These are phyloP conservation scores for Aspergillus wentii DNA, from an alignment of 495 filamentous ascomycete genomes.

Conservation along the genomic window DNA sequence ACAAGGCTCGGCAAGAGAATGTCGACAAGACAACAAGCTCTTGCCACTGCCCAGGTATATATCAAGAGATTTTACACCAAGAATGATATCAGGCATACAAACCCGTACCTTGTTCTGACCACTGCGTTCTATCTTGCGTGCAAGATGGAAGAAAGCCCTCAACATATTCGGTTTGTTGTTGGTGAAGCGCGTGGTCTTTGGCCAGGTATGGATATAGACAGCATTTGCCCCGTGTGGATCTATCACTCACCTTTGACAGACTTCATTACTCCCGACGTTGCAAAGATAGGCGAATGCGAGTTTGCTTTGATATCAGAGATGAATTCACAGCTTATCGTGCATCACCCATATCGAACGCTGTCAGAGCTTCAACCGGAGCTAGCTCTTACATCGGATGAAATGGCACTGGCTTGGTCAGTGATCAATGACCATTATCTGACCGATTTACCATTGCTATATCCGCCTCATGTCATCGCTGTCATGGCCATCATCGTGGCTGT, in stretches of 20 bases:
- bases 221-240: not conserved
- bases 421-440: constrained; percentile 97
- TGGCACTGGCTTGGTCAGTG: constrained; percentile 71
- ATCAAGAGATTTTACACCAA: constrained; percentile 89
- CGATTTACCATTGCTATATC: constrained; percentile 80
- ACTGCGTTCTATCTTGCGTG: constrained; percentile 94
- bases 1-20: constrained; percentile 75
- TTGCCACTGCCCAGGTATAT: constrained; percentile 94
- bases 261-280: constrained; percentile 72
- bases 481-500: constrained; percentile 86
- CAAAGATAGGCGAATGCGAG: constrained; percentile 91
- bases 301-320: constrained; percentile 94
- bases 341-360: constrained; percentile 94
- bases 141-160: constrained; percentile 98
- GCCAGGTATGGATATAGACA: constrained; percentile 54
- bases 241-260: constrained; percentile 44
- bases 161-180: constrained; percentile 87
- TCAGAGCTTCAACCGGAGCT: constrained; percentile 67
- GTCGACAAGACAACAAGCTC: constrained; percentile 76
- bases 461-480: constrained; percentile 86
- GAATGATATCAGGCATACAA: constrained; percentile 87
- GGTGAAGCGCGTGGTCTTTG: constrained; percentile 82
- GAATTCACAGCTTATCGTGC: constrained; percentile 88
- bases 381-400: constrained; percentile 70
- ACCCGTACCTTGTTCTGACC: constrained; percentile 85